phyloP scores from a whole-genome alignment of 1,139 yeast species.

The Protomyces macrosporus region DNA sequence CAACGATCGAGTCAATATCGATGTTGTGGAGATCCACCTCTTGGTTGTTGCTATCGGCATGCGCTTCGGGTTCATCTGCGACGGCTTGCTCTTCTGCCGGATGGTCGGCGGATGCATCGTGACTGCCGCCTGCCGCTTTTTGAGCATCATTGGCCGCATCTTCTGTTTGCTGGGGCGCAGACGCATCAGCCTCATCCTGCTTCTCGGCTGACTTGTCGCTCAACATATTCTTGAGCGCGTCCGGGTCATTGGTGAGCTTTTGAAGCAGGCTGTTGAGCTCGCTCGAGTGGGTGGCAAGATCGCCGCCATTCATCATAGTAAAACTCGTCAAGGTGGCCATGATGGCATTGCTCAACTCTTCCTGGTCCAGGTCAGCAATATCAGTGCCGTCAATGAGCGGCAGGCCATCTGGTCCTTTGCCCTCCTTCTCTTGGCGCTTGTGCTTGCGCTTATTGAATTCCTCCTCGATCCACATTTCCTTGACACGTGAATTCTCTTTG shows the following conservation, averaged over 20 bases:
- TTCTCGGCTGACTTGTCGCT: background rate
- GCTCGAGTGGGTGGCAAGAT: constrained; percentile 4
- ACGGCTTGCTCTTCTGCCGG: background rate
- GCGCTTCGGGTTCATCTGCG: background rate
- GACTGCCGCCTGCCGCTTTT: background rate
- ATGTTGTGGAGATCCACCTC: background rate
- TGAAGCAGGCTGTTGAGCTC: constrained; percentile 14
- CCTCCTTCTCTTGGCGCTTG: constrained; percentile 43
- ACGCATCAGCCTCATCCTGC: background rate
- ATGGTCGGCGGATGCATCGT: background rate
- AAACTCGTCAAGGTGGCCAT: constrained; percentile 16
- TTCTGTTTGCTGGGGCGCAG: background rate
- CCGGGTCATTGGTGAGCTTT: constrained; percentile 11
- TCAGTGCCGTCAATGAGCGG: constrained; percentile 22
- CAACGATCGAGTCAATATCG: background rate
- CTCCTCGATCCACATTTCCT: constrained; percentile 65
- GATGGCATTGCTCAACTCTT: constrained; percentile 18
- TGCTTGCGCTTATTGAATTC: constrained; percentile 65
- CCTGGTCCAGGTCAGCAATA: constrained; percentile 7
- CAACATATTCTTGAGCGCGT: constrained; percentile 4
- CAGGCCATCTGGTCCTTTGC: constrained; percentile 21
- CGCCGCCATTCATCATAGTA: constrained; percentile 11
- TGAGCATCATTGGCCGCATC: background rate
- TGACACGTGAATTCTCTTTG: constrained; percentile 50
- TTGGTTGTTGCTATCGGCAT: background rate